phyloP scores from a whole-genome alignment of 768 basidiomycete species.

The Sutorius australiensis region DNA sequence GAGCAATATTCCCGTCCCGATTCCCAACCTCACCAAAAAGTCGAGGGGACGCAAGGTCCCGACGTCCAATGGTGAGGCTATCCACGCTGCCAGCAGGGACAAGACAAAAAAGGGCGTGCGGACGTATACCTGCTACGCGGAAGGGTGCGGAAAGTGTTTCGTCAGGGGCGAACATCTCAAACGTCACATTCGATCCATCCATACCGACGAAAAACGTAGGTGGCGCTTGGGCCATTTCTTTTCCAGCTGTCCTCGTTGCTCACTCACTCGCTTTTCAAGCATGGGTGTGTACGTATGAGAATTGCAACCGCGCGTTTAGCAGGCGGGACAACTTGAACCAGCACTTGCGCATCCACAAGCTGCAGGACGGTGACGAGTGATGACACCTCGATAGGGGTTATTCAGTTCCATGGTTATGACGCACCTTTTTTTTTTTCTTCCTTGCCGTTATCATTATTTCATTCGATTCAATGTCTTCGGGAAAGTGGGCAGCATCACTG shows the following conservation, averaged over 20 bases:
- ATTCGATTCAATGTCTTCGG: conserved; percentile 13
- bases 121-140: conserved; percentile 61
- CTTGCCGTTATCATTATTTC: conserved; percentile 15
- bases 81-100: conserved; percentile 26
- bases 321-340: conserved; percentile 75
- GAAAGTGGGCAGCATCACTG: background rate
- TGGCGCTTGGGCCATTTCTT: conserved; percentile 4
- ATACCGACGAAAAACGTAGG: conserved; percentile 83
- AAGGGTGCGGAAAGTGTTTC: conserved; percentile 77
- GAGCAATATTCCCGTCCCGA: conserved; percentile 38
- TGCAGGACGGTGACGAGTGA: conserved; percentile 16
- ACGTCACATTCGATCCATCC: conserved; percentile 74
- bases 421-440: conserved; percentile 1
- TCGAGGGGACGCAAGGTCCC: conserved; percentile 48
- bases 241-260: background rate
- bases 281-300: conserved; percentile 46
- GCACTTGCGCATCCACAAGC: conserved; percentile 60
- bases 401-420: background rate
- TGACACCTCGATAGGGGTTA: background rate
- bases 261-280: conserved; percentile 20
- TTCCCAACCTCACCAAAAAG: conserved; percentile 50
- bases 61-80: conserved; percentile 26
- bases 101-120: conserved; percentile 37
- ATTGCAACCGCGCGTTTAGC: conserved; percentile 69
- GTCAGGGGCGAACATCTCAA: conserved; percentile 78